Percentiles rank a stretch among this genome's conserved stretches.
phyloP scores from a whole-genome alignment of 208 protist species.

The Histomonas meleagridis region DNA sequence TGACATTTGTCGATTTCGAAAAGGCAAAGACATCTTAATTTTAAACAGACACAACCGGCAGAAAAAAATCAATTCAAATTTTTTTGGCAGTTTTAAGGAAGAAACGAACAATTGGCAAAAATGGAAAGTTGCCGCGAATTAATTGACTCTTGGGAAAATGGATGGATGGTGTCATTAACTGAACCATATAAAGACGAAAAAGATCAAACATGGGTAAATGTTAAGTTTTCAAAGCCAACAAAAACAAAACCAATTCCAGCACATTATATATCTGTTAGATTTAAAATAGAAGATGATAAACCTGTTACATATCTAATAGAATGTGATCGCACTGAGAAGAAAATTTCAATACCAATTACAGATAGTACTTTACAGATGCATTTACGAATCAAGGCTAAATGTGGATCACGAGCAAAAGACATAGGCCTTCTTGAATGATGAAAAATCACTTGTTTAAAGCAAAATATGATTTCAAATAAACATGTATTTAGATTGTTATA shows the following conservation, averaged over 20 bases:
- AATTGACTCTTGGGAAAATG: constrained; percentile 18
- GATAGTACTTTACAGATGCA: constrained; percentile 16
- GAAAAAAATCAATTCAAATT: too few species aligned
- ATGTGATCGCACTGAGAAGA: constrained; percentile 21
- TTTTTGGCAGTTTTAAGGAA: too few species aligned
- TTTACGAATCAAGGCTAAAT: constrained; percentile 17
- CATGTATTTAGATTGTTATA: too few species aligned
- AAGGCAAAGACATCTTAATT: too few species aligned
- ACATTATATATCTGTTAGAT: constrained; percentile 20
- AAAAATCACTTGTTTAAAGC: too few species aligned
- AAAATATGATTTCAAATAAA: too few species aligned
- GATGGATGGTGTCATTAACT: neutral
- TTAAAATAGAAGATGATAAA: neutral
- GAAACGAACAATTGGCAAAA: too few species aligned
- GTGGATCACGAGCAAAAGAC: neutral
- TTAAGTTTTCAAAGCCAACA: constrained; percentile 29
- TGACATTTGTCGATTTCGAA: too few species aligned
- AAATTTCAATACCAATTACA: neutral
- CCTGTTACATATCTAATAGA: constrained; percentile 27
- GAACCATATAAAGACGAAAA: constrained; percentile 32
- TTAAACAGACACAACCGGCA: too few species aligned
- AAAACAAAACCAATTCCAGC: constrained; percentile 26
- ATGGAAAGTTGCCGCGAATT: neutral
- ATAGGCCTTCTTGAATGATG: neutral
- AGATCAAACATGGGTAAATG: neutral